Conservation (phyloP, 768 basidiomycete species). For the Collybiopsis confluens region DNA sequence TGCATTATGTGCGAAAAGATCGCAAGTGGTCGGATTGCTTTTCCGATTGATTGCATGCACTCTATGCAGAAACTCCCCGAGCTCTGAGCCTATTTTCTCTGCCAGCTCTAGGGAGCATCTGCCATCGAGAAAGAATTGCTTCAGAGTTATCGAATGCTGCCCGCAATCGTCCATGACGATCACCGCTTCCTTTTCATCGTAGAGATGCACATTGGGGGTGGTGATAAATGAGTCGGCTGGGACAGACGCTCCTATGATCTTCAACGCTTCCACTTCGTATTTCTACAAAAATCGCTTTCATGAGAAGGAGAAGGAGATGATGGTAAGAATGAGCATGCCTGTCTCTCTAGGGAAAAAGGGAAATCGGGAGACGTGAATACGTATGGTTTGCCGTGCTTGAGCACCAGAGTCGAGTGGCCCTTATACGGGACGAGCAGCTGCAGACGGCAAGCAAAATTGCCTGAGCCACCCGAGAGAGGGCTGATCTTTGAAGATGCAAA, state of each 20-base stretch:
- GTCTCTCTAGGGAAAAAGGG: constrained; percentile 42
- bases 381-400: constrained; percentile 56
- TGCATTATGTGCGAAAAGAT: constrained; percentile 34
- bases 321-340: constrained; percentile 42
- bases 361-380: constrained; percentile 13
- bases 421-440: constrained; percentile 33
- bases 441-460: constrained; percentile 60
- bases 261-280: constrained; percentile 41
- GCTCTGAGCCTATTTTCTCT: constrained; percentile 42
- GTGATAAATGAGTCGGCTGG: constrained; percentile 35
- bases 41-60: constrained; percentile 44
- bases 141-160: constrained; percentile 29
- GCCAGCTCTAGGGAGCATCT: constrained; percentile 24
- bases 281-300: constrained; percentile 16
- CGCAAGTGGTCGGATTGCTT: constrained; percentile 18
- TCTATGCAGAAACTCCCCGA: constrained; percentile 52
- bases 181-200: constrained; percentile 44
- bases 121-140: constrained; percentile 34
- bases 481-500: constrained; percentile 39
- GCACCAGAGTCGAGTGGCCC: constrained; percentile 42
- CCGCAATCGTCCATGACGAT: constrained; percentile 67
- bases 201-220: constrained; percentile 44
- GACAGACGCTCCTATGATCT: constrained; percentile 33
- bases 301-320: neutral
- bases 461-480: constrained; percentile 45